Percentiles rank a stretch among this genome's conserved stretches.
phyloP scores from a whole-genome alignment of 148 eudicot genomes.

The Rheum nobile region DNA sequence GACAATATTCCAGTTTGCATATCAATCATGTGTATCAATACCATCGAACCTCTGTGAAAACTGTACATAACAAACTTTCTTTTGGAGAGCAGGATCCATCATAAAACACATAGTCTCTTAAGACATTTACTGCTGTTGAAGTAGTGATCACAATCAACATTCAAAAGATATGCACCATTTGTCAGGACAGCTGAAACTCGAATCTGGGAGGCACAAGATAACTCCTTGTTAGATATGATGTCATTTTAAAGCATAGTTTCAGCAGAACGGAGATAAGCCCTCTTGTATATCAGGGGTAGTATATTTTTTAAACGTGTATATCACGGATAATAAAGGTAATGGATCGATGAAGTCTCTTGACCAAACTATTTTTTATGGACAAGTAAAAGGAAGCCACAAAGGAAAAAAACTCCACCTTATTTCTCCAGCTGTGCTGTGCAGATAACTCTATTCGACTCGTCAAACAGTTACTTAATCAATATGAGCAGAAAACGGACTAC shows the following conservation, averaged over 20 bases:
- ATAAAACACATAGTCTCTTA: constrained; percentile 79
- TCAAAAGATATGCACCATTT: too few species aligned
- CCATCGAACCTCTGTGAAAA: constrained; percentile 93
- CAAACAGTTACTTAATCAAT: too few species aligned
- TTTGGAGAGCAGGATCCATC: constrained; percentile 87
- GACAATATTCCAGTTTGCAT: constrained; percentile 82
- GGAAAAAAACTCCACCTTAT: too few species aligned
- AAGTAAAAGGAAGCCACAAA: background rate
- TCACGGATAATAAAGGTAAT: background rate
- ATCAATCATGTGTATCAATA: constrained; percentile 74
- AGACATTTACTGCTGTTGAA: constrained; percentile 77
- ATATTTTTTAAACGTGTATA: background rate
- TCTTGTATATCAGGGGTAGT: background rate
- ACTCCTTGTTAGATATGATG: background rate
- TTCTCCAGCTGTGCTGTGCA: too few species aligned
- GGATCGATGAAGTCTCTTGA: background rate
- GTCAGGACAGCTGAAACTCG: constrained; percentile 88
- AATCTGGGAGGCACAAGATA: constrained; percentile 30
- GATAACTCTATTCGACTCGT: too few species aligned
- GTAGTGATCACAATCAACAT: too few species aligned
- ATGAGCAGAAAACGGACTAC: too few species aligned
- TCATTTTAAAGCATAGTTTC: background rate
- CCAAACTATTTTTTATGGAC: background rate
- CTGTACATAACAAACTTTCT: constrained; percentile 80
- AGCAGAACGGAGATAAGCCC: background rate